Evolutionary conservation across 2,329 filamentous ascomycete genomes (phyloP).

Genomic region (Xylariaceae sp.): DNA sequence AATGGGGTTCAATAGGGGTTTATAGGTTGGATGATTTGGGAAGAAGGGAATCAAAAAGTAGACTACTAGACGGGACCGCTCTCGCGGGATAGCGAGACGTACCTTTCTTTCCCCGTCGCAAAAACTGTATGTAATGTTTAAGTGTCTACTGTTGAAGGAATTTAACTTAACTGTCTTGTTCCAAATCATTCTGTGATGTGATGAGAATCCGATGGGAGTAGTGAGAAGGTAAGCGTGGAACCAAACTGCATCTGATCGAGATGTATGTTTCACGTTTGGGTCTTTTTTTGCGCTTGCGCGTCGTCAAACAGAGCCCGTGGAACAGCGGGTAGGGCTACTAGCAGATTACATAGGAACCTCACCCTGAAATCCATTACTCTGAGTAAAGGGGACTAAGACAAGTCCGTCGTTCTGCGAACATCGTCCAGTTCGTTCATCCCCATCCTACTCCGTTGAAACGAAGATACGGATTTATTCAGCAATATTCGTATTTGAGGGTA

Average conservation of each 20-base stretch:
- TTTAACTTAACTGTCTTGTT: constrained; percentile 10
- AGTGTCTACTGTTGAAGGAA: constrained; percentile 34
- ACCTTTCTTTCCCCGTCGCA: not conserved
- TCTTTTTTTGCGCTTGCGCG: too few relatives aligned
- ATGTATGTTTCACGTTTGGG: too few relatives aligned
- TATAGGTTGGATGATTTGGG: not conserved
- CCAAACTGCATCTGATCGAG: too few relatives aligned
- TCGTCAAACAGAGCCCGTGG: too few relatives aligned
- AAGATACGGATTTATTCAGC: not conserved
- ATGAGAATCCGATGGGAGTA: not conserved
- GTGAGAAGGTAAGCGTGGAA: too few relatives aligned
- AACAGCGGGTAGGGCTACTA: too few relatives aligned
- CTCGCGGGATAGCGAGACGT: constrained; percentile 8
- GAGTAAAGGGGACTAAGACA: too few relatives aligned
- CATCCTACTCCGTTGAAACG: too few relatives aligned
- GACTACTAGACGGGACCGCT: constrained; percentile 14
- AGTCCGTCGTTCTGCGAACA: too few relatives aligned
- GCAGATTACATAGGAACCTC: too few relatives aligned
- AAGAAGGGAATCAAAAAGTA: not conserved
- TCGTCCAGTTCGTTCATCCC: too few relatives aligned
- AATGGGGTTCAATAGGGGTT: not conserved
- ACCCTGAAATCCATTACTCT: too few relatives aligned
- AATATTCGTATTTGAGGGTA: not conserved
- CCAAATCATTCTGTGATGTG: not conserved
- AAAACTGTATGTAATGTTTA: constrained; percentile 22